phyloP scores from a whole-genome alignment of 306 rosid genomes.

The Prunus fruticosa region DNA sequence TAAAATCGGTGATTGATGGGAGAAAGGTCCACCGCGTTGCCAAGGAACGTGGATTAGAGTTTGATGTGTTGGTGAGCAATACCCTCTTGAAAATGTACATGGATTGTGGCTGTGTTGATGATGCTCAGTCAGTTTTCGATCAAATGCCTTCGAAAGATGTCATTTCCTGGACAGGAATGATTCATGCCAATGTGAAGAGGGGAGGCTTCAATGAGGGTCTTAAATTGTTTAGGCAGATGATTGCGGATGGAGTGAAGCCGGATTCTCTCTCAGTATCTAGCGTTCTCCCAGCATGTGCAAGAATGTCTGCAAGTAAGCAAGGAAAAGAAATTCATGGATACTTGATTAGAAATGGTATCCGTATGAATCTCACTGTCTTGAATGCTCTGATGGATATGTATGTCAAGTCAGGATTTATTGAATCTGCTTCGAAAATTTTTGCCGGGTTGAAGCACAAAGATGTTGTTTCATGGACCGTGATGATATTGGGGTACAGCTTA shows the following conservation, averaged over 20 bases:
- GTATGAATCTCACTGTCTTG: constrained; percentile 43
- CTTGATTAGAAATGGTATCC: constrained; percentile 45
- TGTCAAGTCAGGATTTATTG: constrained; percentile 58
- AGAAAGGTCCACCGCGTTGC: constrained; percentile 47
- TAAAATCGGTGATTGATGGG: constrained; percentile 43
- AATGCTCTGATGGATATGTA: constrained; percentile 74
- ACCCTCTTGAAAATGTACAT: constrained; percentile 64
- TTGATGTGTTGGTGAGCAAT: constrained; percentile 54
- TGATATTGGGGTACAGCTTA: constrained; percentile 60
- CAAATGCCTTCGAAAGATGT: constrained; percentile 50
- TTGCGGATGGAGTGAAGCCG: constrained; percentile 43
- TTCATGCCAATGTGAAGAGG: constrained; percentile 45
- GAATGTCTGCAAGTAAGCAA: constrained; percentile 51
- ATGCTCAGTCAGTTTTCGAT: constrained; percentile 45
- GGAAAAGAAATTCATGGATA: constrained; percentile 70
- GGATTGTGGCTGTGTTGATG: constrained; percentile 47
- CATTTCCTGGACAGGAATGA: constrained; percentile 61
- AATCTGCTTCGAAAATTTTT: constrained; percentile 49
- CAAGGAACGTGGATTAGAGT: constrained; percentile 43
- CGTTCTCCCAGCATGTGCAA: constrained; percentile 71
- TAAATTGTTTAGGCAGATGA: constrained; percentile 56
- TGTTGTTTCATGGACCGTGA: constrained; percentile 56
- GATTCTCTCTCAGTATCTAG: constrained; percentile 45
- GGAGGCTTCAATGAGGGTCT: constrained; percentile 66
- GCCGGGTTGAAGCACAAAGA: constrained; percentile 41